phyloP scores from a whole-genome alignment of 1,284 basidiomycete species.

The Cutaneotrichosporon dermatis region DNA sequence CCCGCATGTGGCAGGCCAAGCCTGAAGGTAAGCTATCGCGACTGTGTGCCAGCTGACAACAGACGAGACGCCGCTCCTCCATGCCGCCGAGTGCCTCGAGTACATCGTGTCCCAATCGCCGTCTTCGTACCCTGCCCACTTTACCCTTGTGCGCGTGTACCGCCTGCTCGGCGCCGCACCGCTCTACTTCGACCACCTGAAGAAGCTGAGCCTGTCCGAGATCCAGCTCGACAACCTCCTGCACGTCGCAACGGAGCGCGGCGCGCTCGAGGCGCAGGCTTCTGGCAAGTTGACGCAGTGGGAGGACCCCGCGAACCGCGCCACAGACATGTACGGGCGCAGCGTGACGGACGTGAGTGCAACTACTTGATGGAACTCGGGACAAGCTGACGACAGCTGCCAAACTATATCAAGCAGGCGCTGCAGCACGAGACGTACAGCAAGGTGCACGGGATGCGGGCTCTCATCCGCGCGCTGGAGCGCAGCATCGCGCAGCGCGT shows the following conservation, averaged over 20 bases:
- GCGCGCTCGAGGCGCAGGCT: conserved; percentile 20
- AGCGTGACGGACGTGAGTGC: conserved; percentile 28
- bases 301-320: conserved; percentile 19
- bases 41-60: not conserved
- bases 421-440: conserved; percentile 37
- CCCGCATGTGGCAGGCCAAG: conserved; percentile 19
- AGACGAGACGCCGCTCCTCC: conserved; percentile 19
- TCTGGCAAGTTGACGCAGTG: conserved; percentile 11
- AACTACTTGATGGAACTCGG: conserved; percentile 18
- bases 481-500: conserved; percentile 21
- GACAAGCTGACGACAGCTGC: conserved; percentile 19
- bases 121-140: conserved; percentile 23
- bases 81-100: conserved; percentile 23
- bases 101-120: conserved; percentile 28
- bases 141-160: conserved; percentile 32
- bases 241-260: conserved; percentile 31
- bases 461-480: conserved; percentile 20
- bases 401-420: conserved; percentile 38
- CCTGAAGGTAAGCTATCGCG: not conserved
- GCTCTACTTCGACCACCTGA: conserved; percentile 18
- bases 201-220: conserved; percentile 27
- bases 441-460: conserved; percentile 26
- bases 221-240: conserved; percentile 39
- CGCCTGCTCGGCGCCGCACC: conserved; percentile 31
- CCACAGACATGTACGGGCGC: conserved; percentile 31